Evolutionary conservation across 2,329 filamentous ascomycete species (phyloP).

Genomic region (Aspergillus chevalieri): DNA sequence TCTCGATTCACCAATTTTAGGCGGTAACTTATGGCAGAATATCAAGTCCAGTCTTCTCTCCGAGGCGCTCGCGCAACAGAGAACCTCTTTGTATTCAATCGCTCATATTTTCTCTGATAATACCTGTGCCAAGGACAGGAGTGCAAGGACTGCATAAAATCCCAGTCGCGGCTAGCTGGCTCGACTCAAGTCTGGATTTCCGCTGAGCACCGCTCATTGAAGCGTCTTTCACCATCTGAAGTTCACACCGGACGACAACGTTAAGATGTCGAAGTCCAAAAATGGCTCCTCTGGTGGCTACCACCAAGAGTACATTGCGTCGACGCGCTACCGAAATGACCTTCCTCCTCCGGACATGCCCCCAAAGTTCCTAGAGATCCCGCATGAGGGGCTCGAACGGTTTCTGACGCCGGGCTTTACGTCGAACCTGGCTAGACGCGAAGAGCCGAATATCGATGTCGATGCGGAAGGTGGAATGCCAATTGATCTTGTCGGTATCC

Average conservation of each 20-base stretch:
- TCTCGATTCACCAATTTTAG: slow-evolving; percentile 1
- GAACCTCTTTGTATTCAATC: not conserved
- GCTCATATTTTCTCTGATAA: not conserved
- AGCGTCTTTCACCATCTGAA: not conserved
- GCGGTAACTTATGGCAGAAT: slow-evolving; percentile 27
- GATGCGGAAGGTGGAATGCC: slow-evolving; percentile 98
- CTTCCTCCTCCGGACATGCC: slow-evolving; percentile 90
- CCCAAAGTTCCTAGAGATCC: slow-evolving; percentile 94
- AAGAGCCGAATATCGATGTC: slow-evolving; percentile 91
- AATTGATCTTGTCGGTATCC: slow-evolving; percentile 88
- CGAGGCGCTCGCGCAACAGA: not conserved
- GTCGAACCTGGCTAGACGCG: slow-evolving; percentile 79
- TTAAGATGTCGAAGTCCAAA: slow-evolving; percentile 36
- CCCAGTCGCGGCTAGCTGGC: not conserved
- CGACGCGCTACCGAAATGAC: slow-evolving; percentile 91
- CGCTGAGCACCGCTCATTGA: not conserved
- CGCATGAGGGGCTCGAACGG: slow-evolving; percentile 82
- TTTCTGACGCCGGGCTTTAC: slow-evolving; percentile 90
- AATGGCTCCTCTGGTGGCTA: slow-evolving; percentile 41
- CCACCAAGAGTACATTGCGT: slow-evolving; percentile 95
- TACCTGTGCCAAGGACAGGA: not conserved
- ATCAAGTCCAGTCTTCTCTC: not conserved
- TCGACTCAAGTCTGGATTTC: not conserved
- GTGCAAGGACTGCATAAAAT: not conserved
- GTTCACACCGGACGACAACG: not conserved